Base-by-base conservation (phyloP, 2,329 filamentous ascomycete species). In the Plenodomus biglobosus region DNA sequence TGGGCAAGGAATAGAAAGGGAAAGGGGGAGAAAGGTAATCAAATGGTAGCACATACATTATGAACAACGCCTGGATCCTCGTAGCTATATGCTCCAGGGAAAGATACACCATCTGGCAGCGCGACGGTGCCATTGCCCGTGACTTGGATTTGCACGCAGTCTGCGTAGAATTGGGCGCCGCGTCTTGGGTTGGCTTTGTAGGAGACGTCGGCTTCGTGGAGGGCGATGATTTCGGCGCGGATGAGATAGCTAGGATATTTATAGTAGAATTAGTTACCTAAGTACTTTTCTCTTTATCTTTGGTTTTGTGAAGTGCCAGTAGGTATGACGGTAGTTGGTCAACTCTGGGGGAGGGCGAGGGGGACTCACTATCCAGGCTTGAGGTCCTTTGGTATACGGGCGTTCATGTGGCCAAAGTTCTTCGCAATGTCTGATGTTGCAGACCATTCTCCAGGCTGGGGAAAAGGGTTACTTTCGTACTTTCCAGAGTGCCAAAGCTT, bases 221-320 rank as follows among this genome's bases (percentile, higher is more conserved):
- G 64, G n/a, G 70, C 73, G 42, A 76, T 73, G 56, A 76, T 73
- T 56, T 76, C 73, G 15, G 68, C 66, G 22, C 74, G 69, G 47
- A 76, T 59, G 21, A 76, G 64, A 48, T 77, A 76, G 18, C 44
- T 22, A n/a, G 1, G 35, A 11, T 18, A 17, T 40, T 18, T 5
- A 10, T 24, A 24, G 5, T 24, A 24, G n/a, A n/a, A n/a, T n/a
- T n/a, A n/a, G n/a, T n/a, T n/a, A n/a, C n/a, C n/a, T n/a, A n/a
- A n/a, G n/a, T n/a, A n/a, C n/a, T n/a, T n/a, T n/a, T n/a, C n/a
- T n/a, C n/a, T n/a, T n/a, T n/a, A n/a, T n/a, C n/a, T n/a, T n/a
- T n/a, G n/a, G n/a, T n/a, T n/a, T n/a, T n/a, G n/a, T n/a, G n/a
- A n/a, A n/a, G n/a, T n/a, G n/a, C n/a, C n/a, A n/a, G n/a, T n/a